phyloP scores from a whole-genome alignment of 2,329 filamentous ascomycete genomes.

The Neofusicoccum parvum region DNA sequence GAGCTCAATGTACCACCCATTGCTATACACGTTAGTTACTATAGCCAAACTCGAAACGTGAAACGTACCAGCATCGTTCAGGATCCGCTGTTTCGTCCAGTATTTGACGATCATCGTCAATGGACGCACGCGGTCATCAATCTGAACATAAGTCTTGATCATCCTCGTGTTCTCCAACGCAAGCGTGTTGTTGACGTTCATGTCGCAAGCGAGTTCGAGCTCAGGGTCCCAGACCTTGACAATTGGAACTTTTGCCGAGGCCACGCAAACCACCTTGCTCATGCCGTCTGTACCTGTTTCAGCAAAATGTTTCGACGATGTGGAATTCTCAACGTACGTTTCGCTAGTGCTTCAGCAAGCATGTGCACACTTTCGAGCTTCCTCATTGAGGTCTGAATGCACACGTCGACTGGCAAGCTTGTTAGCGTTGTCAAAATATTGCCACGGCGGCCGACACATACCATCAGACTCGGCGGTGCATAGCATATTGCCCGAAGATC shows the following conservation, averaged over 20 bases:
- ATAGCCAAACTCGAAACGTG: not conserved
- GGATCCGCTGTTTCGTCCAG: slow-evolving; percentile 88
- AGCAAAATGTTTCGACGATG: slow-evolving; percentile 31
- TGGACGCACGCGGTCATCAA: slow-evolving; percentile 86
- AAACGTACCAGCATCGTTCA: slow-evolving; percentile 90
- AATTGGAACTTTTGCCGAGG: slow-evolving; percentile 93
- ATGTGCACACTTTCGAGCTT: slow-evolving; percentile 87
- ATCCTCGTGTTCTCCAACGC: slow-evolving; percentile 96
- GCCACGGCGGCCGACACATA: slow-evolving; percentile 50
- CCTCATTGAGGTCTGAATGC: slow-evolving; percentile 89
- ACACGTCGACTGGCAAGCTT: slow-evolving; percentile 77
- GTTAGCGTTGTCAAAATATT: slow-evolving; percentile 29
- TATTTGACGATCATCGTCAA: slow-evolving; percentile 97
- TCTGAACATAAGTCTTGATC: slow-evolving; percentile 95
- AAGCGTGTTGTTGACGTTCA: slow-evolving; percentile 98
- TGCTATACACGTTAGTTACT: slow-evolving; percentile 54
- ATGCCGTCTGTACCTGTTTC: slow-evolving; percentile 72
- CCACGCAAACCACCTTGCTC: slow-evolving; percentile 94
- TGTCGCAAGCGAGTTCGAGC: slow-evolving; percentile 84
- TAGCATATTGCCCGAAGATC: slow-evolving; percentile 93
- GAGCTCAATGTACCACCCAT: slow-evolving; percentile 94
- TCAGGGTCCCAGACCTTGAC: slow-evolving; percentile 99
- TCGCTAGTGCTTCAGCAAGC: slow-evolving; percentile 81
- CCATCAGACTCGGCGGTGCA: slow-evolving; percentile 96
- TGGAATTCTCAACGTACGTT: slow-evolving; percentile 62